Conservation (phyloP, 257 asterid genomes). For the Cruciata laevipes region DNA sequence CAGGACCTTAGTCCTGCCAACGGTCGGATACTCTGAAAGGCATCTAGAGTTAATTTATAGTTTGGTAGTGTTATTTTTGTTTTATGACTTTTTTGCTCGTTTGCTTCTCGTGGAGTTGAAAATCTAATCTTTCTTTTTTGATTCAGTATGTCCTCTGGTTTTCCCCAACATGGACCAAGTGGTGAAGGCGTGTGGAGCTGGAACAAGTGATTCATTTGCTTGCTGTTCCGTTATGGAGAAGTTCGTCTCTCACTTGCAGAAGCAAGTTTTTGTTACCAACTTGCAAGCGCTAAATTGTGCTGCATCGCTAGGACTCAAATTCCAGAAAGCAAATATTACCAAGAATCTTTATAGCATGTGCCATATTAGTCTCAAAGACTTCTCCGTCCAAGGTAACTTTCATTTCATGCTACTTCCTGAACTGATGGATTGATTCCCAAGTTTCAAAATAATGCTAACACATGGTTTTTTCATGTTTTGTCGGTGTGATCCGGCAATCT, state of each 20-base stretch:
- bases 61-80: neutral
- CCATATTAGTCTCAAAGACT: slow-evolving; percentile 83
- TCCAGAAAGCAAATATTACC: slow-evolving; percentile 68
- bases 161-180: slow-evolving; percentile 68
- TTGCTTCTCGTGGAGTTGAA: neutral
- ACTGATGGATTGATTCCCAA: neutral
- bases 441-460: slow-evolving; percentile 26
- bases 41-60: neutral
- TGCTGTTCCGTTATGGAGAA: slow-evolving; percentile 72
- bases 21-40: neutral
- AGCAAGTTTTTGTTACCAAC: slow-evolving; percentile 92
- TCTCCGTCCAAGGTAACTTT: slow-evolving; percentile 92
- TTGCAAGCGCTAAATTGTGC: slow-evolving; percentile 97
- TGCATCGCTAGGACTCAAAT: slow-evolving; percentile 65
- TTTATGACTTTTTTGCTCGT: no score
- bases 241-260: slow-evolving; percentile 81
- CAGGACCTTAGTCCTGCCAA: neutral
- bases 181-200: slow-evolving; percentile 51
- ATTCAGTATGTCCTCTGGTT: slow-evolving; percentile 80
- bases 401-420: slow-evolving; percentile 7
- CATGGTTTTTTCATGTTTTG: slow-evolving; percentile 22
- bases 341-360: slow-evolving; percentile 65
- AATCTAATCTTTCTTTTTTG: slow-evolving; percentile 11
- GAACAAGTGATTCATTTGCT: slow-evolving; percentile 39
- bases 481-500: slow-evolving; percentile 31